Evolutionary conservation across 805 yeast genomes (phyloP).

Genomic region (Saccharomycopsis javanensis): DNA sequence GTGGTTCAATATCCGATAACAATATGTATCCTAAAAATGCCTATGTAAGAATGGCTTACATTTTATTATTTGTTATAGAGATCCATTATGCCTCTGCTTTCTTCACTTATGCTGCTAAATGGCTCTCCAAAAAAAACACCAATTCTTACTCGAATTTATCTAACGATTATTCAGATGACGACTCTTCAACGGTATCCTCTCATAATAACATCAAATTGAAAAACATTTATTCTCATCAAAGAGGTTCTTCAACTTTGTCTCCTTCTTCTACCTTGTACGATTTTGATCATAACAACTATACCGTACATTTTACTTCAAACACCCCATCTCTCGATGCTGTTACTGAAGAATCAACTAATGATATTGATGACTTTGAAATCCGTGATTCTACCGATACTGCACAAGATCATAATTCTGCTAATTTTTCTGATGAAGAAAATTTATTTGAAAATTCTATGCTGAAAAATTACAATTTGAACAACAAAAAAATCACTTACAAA

Average conservation of each 20-base stretch:
- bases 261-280: constrained; percentile 21
- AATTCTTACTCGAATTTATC: constrained; percentile 3
- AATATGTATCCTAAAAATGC: constrained; percentile 69
- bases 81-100: constrained; percentile 49
- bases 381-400: constrained; percentile 10
- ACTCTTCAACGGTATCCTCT: background rate
- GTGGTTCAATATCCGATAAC: constrained; percentile 48
- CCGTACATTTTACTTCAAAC: constrained; percentile 13
- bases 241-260: constrained; percentile 10
- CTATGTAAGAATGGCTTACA: constrained; percentile 55
- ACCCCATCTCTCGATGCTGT: constrained; percentile 5
- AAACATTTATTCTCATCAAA: constrained; percentile 20
- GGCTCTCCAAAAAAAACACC: constrained; percentile 22
- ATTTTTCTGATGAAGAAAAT: constrained; percentile 14
- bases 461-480: constrained; percentile 2
- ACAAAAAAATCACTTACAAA: constrained; percentile 1
- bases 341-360: constrained; percentile 19
- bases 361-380: constrained; percentile 18
- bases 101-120: constrained; percentile 36
- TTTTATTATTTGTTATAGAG: constrained; percentile 43
- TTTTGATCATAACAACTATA: constrained; percentile 3
- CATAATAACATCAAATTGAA: constrained; percentile 24
- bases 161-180: constrained; percentile 25
- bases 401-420: constrained; percentile 8
- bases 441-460: background rate